Evolutionary conservation across 768 basidiomycete species (phyloP).

Genomic region (Boletus huronensis): DNA sequence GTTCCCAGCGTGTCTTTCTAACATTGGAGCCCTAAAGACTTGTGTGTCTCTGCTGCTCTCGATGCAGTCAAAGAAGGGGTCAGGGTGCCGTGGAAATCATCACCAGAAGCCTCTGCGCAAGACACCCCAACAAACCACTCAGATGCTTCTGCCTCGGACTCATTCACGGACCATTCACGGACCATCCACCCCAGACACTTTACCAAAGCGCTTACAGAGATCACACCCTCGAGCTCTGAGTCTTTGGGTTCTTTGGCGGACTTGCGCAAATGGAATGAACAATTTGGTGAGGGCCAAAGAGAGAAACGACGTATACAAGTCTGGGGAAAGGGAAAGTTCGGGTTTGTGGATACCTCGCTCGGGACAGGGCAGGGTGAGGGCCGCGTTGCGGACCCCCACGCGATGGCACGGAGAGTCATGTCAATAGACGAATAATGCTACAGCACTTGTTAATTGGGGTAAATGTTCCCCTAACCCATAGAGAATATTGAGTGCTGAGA

Average conservation of each 20-base stretch:
- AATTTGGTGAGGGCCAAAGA: slow-evolving; percentile 83
- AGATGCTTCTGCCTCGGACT: slow-evolving; percentile 7
- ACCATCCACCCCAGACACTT: slow-evolving; percentile 64
- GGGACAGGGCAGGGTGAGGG: slow-evolving; percentile 38
- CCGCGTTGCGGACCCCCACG: slow-evolving; percentile 34
- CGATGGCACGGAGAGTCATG: slow-evolving; percentile 9
- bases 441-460: slow-evolving; percentile 13
- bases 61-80: slow-evolving; percentile 87
- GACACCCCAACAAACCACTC: background rate
- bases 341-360: slow-evolving; percentile 58
- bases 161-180: slow-evolving; percentile 29
- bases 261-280: slow-evolving; percentile 86
- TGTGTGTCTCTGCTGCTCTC: slow-evolving; percentile 90
- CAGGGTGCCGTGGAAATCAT: slow-evolving; percentile 67
- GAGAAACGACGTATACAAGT: slow-evolving; percentile 65
- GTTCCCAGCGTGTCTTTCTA: background rate
- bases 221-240: slow-evolving; percentile 87
- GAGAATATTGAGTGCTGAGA: background rate
- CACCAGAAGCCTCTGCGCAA: slow-evolving; percentile 3
- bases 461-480: slow-evolving; percentile 14
- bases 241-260: slow-evolving; percentile 69
- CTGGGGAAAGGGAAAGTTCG: slow-evolving; percentile 88
- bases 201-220: slow-evolving; percentile 80
- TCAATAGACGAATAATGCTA: slow-evolving; percentile 30
- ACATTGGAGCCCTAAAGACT: slow-evolving; percentile 46